phyloP scores from a whole-genome alignment of 2,329 filamentous ascomycete genomes.

The Hypoxylon sp. region DNA sequence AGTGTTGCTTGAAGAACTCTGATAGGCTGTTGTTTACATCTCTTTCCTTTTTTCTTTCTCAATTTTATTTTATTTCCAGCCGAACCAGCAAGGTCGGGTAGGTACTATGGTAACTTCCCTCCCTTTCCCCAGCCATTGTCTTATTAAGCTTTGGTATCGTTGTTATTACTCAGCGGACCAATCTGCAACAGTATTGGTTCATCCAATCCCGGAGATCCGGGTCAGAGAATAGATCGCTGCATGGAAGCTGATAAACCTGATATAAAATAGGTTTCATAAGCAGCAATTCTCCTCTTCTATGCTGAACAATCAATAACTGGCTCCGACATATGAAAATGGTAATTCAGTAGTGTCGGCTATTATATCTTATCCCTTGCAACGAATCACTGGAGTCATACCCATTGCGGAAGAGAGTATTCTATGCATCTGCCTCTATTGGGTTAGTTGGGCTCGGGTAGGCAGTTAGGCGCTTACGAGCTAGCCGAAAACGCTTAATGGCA shows the following conservation, averaged over 20 bases:
- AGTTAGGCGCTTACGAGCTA: not conserved
- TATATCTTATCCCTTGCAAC: not conserved
- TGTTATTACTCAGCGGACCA: slow-evolving; percentile 16
- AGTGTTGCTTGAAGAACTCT: not conserved
- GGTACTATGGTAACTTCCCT: slow-evolving; percentile 10
- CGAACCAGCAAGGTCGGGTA: slow-evolving; percentile 15
- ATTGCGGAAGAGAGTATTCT: slow-evolving; percentile 13
- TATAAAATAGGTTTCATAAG: not conserved
- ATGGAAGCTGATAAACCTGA: not conserved
- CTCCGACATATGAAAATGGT: not conserved
- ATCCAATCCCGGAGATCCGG: slow-evolving; percentile 19
- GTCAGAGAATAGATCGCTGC: slow-evolving; percentile 20
- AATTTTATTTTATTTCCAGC: slow-evolving; percentile 11
- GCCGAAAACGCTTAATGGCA: slow-evolving; percentile 12
- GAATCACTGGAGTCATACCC: slow-evolving; percentile 6
- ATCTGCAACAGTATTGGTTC: not conserved
- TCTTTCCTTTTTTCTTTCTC: slow-evolving; percentile 13
- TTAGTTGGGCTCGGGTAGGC: not conserved
- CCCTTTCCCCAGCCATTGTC: slow-evolving; percentile 19
- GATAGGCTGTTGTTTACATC: slow-evolving; percentile 18
- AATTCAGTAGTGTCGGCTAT: not conserved
- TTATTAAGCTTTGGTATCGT: slow-evolving; percentile 19
- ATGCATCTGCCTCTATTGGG: not conserved
- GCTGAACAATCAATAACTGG: not conserved
- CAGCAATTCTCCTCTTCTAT: slow-evolving; percentile 1